Percentiles rank a stretch among this genome's conserved stretches.
phyloP scores from a whole-genome alignment of 257 asterid genomes.

The Paraleonurus japonicus region DNA sequence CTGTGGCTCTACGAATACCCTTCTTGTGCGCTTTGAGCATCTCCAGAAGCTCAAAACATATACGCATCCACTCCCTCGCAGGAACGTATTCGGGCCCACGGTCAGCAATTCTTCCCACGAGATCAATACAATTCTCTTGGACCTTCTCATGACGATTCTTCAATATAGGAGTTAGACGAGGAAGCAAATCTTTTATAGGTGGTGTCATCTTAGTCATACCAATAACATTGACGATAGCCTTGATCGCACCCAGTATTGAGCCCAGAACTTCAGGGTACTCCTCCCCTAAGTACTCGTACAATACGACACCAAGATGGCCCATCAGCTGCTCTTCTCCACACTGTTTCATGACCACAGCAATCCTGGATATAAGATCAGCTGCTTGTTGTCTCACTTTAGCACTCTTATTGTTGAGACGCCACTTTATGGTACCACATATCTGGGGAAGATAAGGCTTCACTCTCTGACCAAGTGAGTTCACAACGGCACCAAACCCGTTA shows the following conservation, averaged over 20 bases:
- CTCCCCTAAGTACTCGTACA: slow-evolving; percentile 87
- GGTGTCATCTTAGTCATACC: slow-evolving; percentile 98
- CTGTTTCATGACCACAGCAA: slow-evolving; percentile 91
- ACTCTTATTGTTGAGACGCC: slow-evolving; percentile 92
- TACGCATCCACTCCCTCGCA: slow-evolving; percentile 96
- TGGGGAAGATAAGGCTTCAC: slow-evolving; percentile 91
- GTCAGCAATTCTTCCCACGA: slow-evolving; percentile 89
- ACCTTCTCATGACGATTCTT: slow-evolving; percentile 93
- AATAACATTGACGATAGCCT: slow-evolving; percentile 87
- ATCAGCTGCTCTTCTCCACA: slow-evolving; percentile 86
- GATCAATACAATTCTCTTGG: slow-evolving; percentile 89
- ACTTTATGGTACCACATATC: slow-evolving; percentile 88
- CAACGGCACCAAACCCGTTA: slow-evolving; percentile 92
- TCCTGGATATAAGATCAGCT: slow-evolving; percentile 81
- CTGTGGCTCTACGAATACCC: slow-evolving; percentile 92
- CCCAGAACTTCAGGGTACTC: slow-evolving; percentile 94
- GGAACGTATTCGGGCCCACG: slow-evolving; percentile 94
- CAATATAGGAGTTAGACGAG: slow-evolving; percentile 84
- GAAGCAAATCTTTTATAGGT: slow-evolving; percentile 88
- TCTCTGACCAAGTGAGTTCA: slow-evolving; percentile 84
- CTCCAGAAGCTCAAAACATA: slow-evolving; percentile 92
- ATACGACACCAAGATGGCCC: slow-evolving; percentile 94
- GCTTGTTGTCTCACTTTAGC: slow-evolving; percentile 93
- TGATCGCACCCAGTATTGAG: slow-evolving; percentile 79
- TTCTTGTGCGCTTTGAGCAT: slow-evolving; percentile 95